Percentiles rank a stretch among this genome's conserved stretches.
Conservation (phyloP, 257 asterid genomes). For the Ehretia macrophylla region DNA sequence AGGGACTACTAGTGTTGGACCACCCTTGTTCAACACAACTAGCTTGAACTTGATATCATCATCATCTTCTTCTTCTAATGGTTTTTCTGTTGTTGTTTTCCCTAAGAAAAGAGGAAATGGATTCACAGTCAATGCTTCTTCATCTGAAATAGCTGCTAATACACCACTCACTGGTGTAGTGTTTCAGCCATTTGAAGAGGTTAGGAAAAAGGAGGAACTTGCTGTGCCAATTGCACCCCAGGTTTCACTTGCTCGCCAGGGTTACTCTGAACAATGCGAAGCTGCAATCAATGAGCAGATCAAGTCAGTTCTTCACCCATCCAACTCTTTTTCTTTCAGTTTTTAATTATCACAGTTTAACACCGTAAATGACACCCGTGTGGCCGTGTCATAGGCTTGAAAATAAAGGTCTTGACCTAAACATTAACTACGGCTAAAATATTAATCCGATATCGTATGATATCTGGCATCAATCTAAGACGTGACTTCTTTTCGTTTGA, state of each 20-base stretch:
- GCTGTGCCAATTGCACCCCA: constrained; percentile 41
- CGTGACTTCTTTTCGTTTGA: too few species aligned
- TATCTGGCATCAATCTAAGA: too few species aligned
- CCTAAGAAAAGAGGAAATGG: constrained; percentile 29
- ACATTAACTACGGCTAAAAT: too few species aligned
- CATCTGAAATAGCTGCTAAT: constrained; percentile 26
- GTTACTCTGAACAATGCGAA: constrained; percentile 48
- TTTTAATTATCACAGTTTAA: background rate
- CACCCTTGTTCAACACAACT: constrained; percentile 14
- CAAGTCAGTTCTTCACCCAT: constrained; percentile 41
- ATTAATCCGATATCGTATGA: too few species aligned
- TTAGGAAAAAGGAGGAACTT: constrained; percentile 46
- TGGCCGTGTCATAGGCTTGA: too few species aligned
- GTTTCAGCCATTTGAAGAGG: constrained; percentile 91
- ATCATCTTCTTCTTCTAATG: constrained; percentile 14
- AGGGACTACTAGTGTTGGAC: constrained; percentile 19
- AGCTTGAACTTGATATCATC: constrained; percentile 9
- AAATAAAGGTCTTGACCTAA: too few species aligned
- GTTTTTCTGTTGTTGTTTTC: constrained; percentile 21
- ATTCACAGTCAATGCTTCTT: constrained; percentile 24
- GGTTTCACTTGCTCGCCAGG: constrained; percentile 73
- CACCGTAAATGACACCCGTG: too few species aligned
- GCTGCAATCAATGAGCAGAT: constrained; percentile 80
- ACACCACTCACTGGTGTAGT: constrained; percentile 53
- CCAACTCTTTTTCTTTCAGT: background rate